Conservation (phyloP, 176 grass and related monocot species). For the Hordeum vulgare region DNA sequence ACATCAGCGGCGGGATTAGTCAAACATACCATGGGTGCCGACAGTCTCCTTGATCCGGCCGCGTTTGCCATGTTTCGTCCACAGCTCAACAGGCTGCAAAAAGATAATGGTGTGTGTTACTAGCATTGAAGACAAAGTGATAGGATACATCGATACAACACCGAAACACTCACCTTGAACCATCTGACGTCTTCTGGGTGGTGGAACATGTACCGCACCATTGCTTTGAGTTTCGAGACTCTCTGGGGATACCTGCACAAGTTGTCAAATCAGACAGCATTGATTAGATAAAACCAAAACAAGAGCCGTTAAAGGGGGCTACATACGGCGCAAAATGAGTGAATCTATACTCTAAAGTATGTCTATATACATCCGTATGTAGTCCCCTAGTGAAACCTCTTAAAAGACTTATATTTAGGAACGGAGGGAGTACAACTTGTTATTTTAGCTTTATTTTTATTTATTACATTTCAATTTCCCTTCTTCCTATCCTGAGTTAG, state of each 20-base stretch:
- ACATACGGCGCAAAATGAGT: too few relatives aligned
- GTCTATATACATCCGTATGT: too few relatives aligned
- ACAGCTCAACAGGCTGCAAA: conserved; percentile 81
- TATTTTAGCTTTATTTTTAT: too few relatives aligned
- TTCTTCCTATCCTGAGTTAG: too few relatives aligned
- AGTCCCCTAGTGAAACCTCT: too few relatives aligned
- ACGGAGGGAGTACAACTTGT: too few relatives aligned
- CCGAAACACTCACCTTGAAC: conserved; percentile 72
- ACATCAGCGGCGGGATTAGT: neutral
- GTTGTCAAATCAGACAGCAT: neutral
- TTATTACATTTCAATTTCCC: too few relatives aligned
- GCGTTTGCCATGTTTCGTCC: conserved; percentile 78
- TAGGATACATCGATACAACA: neutral
- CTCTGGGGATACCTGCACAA: conserved; percentile 81
- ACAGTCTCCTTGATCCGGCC: conserved; percentile 92
- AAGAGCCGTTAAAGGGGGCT: neutral
- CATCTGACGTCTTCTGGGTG: conserved; percentile 82
- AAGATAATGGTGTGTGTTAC: neutral
- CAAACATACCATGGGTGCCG: conserved; percentile 75
- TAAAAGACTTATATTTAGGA: too few relatives aligned
- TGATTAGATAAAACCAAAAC: conserved; percentile 6
- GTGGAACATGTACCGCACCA: conserved; percentile 93
- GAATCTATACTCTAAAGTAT: too few relatives aligned
- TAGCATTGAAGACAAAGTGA: neutral
- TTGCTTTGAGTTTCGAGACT: conserved; percentile 89